Evolutionary conservation across 1,284 basidiomycete species (phyloP).

Genomic region (Moniliella sp.): DNA sequence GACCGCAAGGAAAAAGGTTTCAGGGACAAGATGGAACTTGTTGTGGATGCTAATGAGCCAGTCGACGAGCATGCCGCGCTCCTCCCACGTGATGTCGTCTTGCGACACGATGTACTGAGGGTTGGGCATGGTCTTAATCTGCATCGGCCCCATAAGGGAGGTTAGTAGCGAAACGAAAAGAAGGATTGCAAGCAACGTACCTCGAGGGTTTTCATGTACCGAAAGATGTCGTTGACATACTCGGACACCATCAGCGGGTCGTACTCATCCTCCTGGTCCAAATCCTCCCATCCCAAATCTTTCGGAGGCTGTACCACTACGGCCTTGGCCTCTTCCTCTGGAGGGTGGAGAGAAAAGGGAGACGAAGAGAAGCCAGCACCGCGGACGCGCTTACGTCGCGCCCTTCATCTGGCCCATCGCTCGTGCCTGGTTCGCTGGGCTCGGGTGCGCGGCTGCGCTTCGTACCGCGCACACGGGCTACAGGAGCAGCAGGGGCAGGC

Average conservation of each 20-base stretch:
- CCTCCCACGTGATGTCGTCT: slow-evolving; percentile 26
- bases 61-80: slow-evolving; percentile 70
- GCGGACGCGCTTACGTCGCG: no score
- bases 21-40: slow-evolving; percentile 76
- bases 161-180: no score
- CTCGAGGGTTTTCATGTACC: slow-evolving; percentile 59
- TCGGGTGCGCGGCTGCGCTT: no score
- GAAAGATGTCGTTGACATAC: slow-evolving; percentile 81
- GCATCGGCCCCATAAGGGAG: background rate
- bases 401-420: no score
- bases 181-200: no score
- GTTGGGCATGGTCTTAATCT: slow-evolving; percentile 23
- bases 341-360: no score
- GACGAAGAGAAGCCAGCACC: no score
- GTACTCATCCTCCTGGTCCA: slow-evolving; percentile 76
- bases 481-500: no score
- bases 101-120: slow-evolving; percentile 27
- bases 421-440: no score
- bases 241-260: slow-evolving; percentile 92
- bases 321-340: background rate
- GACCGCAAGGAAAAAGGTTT: slow-evolving; percentile 79
- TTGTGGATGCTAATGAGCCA: slow-evolving; percentile 92
- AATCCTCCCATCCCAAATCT: slow-evolving; percentile 51
- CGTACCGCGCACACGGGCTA: no score
- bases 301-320: slow-evolving; percentile 21